Percentiles rank a stretch among this genome's conserved stretches.
Conservation (phyloP, 2,329 filamentous ascomycete genomes). For the Neonectria magnoliae region DNA sequence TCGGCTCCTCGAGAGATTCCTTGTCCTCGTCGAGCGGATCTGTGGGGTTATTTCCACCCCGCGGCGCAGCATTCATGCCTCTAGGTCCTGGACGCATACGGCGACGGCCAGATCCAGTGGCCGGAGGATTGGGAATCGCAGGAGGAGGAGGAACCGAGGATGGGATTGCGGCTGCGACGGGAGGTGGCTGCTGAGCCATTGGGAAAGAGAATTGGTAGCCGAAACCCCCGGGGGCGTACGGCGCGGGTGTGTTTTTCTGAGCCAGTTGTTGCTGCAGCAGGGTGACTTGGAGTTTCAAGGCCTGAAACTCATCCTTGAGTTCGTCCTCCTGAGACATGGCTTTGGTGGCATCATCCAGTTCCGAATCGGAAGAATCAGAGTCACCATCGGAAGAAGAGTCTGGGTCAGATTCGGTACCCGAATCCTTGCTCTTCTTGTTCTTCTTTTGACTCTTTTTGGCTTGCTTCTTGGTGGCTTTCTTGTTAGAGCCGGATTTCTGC, state of each 20-base stretch:
- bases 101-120: not conserved
- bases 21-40: slow-evolving; percentile 17
- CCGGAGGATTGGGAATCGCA: not conserved
- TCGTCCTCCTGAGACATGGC: slow-evolving; percentile 18
- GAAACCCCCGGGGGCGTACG: slow-evolving; percentile 3
- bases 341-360: slow-evolving; percentile 25
- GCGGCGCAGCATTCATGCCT: not conserved
- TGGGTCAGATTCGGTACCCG: slow-evolving; percentile 30
- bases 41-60: not conserved
- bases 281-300: slow-evolving; percentile 42
- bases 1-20: slow-evolving; percentile 1
- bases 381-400: slow-evolving; percentile 41
- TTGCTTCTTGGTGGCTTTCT: slow-evolving; percentile 21
- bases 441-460: slow-evolving; percentile 17
- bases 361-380: slow-evolving; percentile 29
- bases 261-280: slow-evolving; percentile 40
- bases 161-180: not conserved
- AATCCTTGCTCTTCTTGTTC: slow-evolving; percentile 15
- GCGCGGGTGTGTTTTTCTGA: slow-evolving; percentile 7
- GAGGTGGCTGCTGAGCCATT: not conserved
- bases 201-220: slow-evolving; percentile 4
- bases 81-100: not conserved
- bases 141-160: slow-evolving; percentile 5
- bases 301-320: slow-evolving; percentile 43
- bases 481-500: not conserved